phyloP scores from a whole-genome alignment of 2,329 filamentous ascomycete species.

The Paraphaeosphaeria minitans region DNA sequence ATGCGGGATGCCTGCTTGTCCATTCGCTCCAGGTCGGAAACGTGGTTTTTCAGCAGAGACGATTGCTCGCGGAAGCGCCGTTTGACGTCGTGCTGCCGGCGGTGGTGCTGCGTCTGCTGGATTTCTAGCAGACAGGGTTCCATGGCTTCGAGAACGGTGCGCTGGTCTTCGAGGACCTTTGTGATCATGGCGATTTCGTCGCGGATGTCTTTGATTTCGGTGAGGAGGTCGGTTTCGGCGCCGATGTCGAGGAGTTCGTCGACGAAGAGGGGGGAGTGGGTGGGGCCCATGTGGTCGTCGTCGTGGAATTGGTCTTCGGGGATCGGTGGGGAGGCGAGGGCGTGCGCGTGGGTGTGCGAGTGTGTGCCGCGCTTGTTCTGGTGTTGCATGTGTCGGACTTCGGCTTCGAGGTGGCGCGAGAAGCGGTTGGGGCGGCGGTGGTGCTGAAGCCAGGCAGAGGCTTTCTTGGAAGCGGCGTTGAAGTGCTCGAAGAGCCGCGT shows the following conservation, averaged over 20 bases:
- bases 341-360: conserved; percentile 37
- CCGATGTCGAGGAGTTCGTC: conserved; percentile 65
- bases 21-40: conserved; percentile 68
- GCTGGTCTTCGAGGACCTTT: conserved; percentile 58
- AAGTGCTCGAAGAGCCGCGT: conserved; percentile 66
- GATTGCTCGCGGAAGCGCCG: conserved; percentile 63
- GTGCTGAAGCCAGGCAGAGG: conserved; percentile 60
- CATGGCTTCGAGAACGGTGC: conserved; percentile 55
- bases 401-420: conserved; percentile 42
- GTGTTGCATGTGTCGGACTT: conserved; percentile 40
- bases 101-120: conserved; percentile 42
- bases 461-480: conserved; percentile 62
- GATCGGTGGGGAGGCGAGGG: conserved; percentile 28
- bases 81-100: conserved; percentile 56
- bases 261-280: conserved; percentile 53
- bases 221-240: conserved; percentile 64
- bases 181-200: conserved; percentile 69
- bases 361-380: conserved; percentile 30
- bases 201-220: conserved; percentile 70
- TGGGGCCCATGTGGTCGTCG: conserved; percentile 31
- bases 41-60: conserved; percentile 61
- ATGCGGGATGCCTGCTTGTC: conserved; percentile 65
- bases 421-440: conserved; percentile 52
- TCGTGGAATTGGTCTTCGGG: conserved; percentile 42
- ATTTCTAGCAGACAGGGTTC: conserved; percentile 50